Evolutionary conservation across 208 protist genomes (phyloP), one percentile per base, ranked within the genome.

Genomic region (Borovskyia barvae): DNA sequence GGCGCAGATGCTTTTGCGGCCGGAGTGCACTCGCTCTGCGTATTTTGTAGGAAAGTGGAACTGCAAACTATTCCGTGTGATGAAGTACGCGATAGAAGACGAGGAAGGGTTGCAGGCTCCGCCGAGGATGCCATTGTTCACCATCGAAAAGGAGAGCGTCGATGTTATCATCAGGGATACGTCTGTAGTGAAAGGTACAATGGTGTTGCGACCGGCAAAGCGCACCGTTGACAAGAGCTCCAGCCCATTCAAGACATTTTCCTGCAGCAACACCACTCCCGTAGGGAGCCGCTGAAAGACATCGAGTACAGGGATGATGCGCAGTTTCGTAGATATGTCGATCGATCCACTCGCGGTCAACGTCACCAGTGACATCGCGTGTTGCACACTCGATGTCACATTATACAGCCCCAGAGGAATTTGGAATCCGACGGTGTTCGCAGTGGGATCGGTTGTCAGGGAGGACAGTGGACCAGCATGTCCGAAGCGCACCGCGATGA

Each of bases 1-100:
- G 8, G 73, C 79, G 36, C 83, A 90, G n/a, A 90, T 41, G 29
- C 72, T 84, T 50, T 83, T 90, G 32, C 59, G 66, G 35, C 78
- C 78, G 36, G 59, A 36, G 17, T 45, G 52, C 22, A 77, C 41
- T 11, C 51, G 56, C 37, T 33, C 39, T 11, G 59, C 35, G 40
- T 75, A 69, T 28, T 32, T 25, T 5, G 56, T 33, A n/a, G 72
- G 54, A 1, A 90, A 20, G 30, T 58, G 41, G 25, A 90, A 57
- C 7, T 71, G 65, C 40, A 86, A 32, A 11, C 55, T 48, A 49
- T 69, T 48, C 35, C 68, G 51, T 14, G 54, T 54, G 20, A 85
- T 45, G 12, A 86, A 52, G 70, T 79, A 90, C 15, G 66, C 49
- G 12, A 90, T 56, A 22, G 51, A 7, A 20, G 51, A 59, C 26